These are phyloP conservation scores for Cinnamomum micranthum DNA, from an alignment of 164 flowering plant species.

Conservation along the genomic window DNA sequence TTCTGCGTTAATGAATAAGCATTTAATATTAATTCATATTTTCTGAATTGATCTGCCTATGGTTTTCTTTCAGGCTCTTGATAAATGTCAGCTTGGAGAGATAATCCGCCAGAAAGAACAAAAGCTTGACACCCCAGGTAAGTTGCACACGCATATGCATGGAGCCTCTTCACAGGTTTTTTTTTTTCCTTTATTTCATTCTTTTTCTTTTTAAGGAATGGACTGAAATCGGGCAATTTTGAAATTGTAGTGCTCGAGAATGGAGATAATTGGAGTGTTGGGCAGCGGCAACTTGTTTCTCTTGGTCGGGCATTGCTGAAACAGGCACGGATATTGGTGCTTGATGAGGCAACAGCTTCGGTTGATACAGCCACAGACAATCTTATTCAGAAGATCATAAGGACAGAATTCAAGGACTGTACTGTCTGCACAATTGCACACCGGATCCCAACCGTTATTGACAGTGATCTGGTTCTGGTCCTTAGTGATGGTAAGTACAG, in stretches of 20 bases:
- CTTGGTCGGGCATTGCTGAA: slow-evolving; percentile 89
- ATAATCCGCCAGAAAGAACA: slow-evolving; percentile 69
- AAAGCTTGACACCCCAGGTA: slow-evolving; percentile 90
- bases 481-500: slow-evolving; percentile 86
- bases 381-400: slow-evolving; percentile 85
- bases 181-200: neutral
- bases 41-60: slow-evolving; percentile 3
- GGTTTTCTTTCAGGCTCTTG: slow-evolving; percentile 68
- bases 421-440: slow-evolving; percentile 97
- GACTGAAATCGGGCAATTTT: neutral
- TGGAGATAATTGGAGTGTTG: slow-evolving; percentile 99
- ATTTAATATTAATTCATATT: neutral
- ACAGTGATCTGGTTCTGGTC: slow-evolving; percentile 93
- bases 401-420: slow-evolving; percentile 82
- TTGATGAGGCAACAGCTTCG: slow-evolving; percentile 98
- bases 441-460: slow-evolving; percentile 95
- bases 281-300: slow-evolving; percentile 94
- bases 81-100: slow-evolving; percentile 90
- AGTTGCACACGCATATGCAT: neutral
- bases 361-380: slow-evolving; percentile 96
- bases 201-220: neutral
- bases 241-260: slow-evolving; percentile 71
- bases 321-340: slow-evolving; percentile 85
- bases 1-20: neutral
- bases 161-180: neutral